Conservation (phyloP, 78 protist genomes). For the Speleostelium caveatum region DNA sequence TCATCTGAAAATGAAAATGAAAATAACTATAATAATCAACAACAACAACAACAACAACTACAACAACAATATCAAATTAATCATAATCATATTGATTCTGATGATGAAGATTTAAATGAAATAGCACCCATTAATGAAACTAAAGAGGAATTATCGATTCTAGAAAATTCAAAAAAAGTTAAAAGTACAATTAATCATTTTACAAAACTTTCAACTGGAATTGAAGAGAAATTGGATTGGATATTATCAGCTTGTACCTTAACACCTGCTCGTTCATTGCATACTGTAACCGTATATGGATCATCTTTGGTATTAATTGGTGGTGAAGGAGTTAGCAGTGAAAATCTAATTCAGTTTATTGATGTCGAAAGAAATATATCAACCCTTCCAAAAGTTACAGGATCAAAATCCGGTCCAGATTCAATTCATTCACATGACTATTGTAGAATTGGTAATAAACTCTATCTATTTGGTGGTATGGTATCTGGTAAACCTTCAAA, state of each 20-base stretch:
- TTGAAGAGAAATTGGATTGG: slow-evolving; percentile 75
- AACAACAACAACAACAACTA: neutral
- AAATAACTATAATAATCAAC: neutral
- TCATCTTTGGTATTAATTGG: slow-evolving; percentile 61
- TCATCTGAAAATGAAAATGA: too few relatives aligned
- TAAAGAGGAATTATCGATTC: slow-evolving; percentile 42
- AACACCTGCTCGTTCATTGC: slow-evolving; percentile 59
- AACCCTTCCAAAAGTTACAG: slow-evolving; percentile 58
- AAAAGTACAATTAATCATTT: slow-evolving; percentile 46
- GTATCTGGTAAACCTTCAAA: slow-evolving; percentile 47
- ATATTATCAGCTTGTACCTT: slow-evolving; percentile 7
- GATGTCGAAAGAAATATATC: slow-evolving; percentile 52
- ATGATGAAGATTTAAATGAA: neutral
- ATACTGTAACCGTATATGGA: slow-evolving; percentile 66
- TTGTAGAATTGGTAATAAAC: slow-evolving; percentile 75
- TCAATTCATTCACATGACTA: slow-evolving; percentile 50
- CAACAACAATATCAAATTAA: neutral
- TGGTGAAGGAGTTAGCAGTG: slow-evolving; percentile 48
- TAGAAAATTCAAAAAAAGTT: slow-evolving; percentile 51
- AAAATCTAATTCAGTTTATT: slow-evolving; percentile 38
- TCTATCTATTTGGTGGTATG: slow-evolving; percentile 68
- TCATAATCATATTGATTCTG: neutral
- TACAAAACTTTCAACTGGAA: slow-evolving; percentile 35
- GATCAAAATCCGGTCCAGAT: slow-evolving; percentile 55
- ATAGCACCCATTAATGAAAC: slow-evolving; percentile 19